Base-by-base conservation (phyloP, 2,329 filamentous ascomycete genomes). In the Aspergillus oerlinghausenensis region DNA sequence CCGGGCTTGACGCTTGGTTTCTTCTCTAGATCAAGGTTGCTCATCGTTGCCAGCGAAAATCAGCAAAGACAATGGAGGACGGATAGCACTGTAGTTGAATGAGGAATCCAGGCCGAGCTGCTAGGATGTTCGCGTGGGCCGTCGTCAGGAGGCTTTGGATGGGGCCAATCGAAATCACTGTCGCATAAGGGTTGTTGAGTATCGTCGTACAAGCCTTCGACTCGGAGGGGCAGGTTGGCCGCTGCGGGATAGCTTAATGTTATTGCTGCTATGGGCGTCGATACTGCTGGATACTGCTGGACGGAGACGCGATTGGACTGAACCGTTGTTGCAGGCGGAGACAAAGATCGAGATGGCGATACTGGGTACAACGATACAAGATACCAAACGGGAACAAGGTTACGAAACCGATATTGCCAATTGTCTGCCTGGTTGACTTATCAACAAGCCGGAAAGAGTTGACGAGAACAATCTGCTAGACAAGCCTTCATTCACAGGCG, bases 1-100 rank as follows among this genome's bases (percentile, higher is more conserved):
- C 51, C 56, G 45, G 51, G 60, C 19, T 56, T 60, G 32, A 61
- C 55, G 59, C 56, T 63, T 40, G 55, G 50, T 56, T 60, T 63
- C 51, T 63, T 63, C 47, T 62, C 60, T 59, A 63, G 26, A 54
- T 63, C 61, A 48, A 59, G 38, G 50, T 58, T 55, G 51, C 55
- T 55, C 62, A 63, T 63, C 55, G 54, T 60, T 50, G 49, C 56
- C 50, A 21, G 49, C 23, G 47, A 28, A 40, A 32, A 38, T 50
- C 50, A 49, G 42, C 32, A 52, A 51, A 25, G 35, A 38, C 26
- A 50, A 50, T 59, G 59, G 52, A 55, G 32, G 11, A 35, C 14
- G 59, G 56, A 55, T 55, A 58, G 52, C 57, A 50, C 51, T 43
- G 17, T 10, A 25, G 40, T 54, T 38, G 28, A 54, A 50, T n/a